Evolutionary conservation across 2,329 filamentous ascomycete species (phyloP).

Genomic region (Fusarium solani-melongenae): DNA sequence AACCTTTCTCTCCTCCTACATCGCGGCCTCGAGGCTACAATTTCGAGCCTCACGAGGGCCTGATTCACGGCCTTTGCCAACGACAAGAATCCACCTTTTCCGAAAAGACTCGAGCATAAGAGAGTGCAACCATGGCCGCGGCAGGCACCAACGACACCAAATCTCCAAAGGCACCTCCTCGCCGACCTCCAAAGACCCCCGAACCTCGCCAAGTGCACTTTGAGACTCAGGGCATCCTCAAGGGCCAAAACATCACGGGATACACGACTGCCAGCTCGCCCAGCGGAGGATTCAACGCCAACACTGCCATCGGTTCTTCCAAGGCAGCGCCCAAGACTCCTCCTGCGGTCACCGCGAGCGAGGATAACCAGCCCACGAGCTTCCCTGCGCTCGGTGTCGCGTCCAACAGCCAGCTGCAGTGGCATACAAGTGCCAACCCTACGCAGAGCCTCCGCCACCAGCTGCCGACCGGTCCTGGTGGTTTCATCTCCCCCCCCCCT

Average conservation of each 20-base stretch:
- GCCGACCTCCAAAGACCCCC: conserved; percentile 40
- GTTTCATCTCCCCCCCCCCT: conserved; percentile 29
- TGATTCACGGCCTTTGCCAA: conserved; percentile 18
- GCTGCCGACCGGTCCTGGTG: conserved; percentile 19
- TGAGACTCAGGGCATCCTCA: conserved; percentile 17
- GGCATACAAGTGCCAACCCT: conserved; percentile 50
- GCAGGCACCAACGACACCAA: conserved; percentile 42
- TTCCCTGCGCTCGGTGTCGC: conserved; percentile 46
- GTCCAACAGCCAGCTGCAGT: conserved; percentile 42
- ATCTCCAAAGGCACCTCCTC: conserved; percentile 45
- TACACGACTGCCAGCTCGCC: conserved; percentile 39
- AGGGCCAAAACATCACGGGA: conserved; percentile 13
- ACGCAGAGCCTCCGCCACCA: conserved; percentile 47
- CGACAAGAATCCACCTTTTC: background rate
- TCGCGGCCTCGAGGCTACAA: background rate
- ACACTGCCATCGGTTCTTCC: conserved; percentile 1
- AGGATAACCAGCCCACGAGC: conserved; percentile 28
- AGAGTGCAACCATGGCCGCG: conserved; percentile 40
- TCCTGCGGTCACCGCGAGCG: conserved; percentile 12
- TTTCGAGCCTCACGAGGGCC: background rate
- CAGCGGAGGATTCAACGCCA: conserved; percentile 37
- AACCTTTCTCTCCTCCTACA: background rate
- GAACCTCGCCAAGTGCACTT: conserved; percentile 50
- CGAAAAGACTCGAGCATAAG: background rate
- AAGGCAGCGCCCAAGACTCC: conserved; percentile 16